These are phyloP conservation scores for Clausena lansium DNA, from an alignment of 345 rosid genomes.

Conservation along the genomic window DNA sequence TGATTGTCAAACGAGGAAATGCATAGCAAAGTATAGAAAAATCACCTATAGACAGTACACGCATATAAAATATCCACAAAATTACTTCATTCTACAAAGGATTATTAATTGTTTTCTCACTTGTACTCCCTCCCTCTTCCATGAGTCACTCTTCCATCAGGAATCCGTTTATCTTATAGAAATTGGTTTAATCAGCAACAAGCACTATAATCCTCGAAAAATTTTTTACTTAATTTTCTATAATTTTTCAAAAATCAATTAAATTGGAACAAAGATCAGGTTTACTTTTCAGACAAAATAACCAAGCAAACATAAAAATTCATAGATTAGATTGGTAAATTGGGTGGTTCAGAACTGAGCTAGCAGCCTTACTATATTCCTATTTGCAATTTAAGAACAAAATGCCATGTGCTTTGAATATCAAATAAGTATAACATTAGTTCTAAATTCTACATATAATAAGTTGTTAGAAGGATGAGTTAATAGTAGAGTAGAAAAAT, in stretches of 20 bases:
- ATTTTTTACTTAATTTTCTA: not conserved
- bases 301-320: not conserved
- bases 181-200: not conserved
- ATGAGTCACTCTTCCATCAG: not conserved
- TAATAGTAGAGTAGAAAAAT: not conserved
- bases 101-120: too few species aligned
- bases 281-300: not conserved
- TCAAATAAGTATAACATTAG: not conserved
- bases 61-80: not conserved
- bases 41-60: not conserved
- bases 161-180: not conserved
- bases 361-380: not conserved
- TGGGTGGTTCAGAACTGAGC: not conserved
- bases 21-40: not conserved
- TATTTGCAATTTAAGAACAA: not conserved
- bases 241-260: not conserved
- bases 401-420: not conserved
- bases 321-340: not conserved
- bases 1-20: not conserved
- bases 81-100: not conserved
- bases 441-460: not conserved
- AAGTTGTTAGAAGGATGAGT: not conserved
- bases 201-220: not conserved
- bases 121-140: not conserved
- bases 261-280: not conserved